Base-by-base conservation (phyloP, 352 stramenopile species). In the Aphanomyces cochlioides region DNA sequence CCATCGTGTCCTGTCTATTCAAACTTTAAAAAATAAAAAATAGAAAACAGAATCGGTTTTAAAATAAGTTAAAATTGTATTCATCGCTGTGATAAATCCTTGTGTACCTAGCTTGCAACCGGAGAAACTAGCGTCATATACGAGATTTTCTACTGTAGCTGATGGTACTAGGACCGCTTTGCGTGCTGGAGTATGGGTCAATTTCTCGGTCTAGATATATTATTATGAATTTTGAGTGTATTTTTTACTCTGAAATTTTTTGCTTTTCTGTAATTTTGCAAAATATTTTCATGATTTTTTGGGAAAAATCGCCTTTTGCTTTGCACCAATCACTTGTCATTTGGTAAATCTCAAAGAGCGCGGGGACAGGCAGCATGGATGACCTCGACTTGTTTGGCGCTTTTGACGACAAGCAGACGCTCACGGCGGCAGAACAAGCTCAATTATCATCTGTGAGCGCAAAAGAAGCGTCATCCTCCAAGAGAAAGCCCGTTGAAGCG, bases 331-430 rank as follows among this genome's bases (percentile, higher is more conserved):
- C 59, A 67, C 28, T 28, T 28, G 28, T 28, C 28, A 28, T 28
- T 28, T 28, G 28, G 28, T 28, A 28, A 28, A 28, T 28, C 28
- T 28, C 28, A 28, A 28, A 28, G 28, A 28, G 28, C 28, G 28
- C 28, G 28, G 28, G n/a, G 28, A 28, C 28, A 28, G 28, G 28
- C 28, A 67, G 1, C n/a, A 70, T 70, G 64, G 89, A 97, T 65
- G 82, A 98, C 28, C 82, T 98, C 40, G 94, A 96, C 75, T 78
- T 98, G 56, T 98, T 98, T 77, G 90, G 90, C 53, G 94, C 92
- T 47, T 97, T 98, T 72, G 94, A 98, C 67, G 91, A 93, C 59
- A 83, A 81, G 73, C 94, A 77, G 71, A 80, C 3, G 64, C 34
- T 90, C 19, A 83, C 79, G 7, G 71, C 75, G n/a, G 54, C 36